Conservation (phyloP, 768 basidiomycete genomes). For the Amanita brunnescens region DNA sequence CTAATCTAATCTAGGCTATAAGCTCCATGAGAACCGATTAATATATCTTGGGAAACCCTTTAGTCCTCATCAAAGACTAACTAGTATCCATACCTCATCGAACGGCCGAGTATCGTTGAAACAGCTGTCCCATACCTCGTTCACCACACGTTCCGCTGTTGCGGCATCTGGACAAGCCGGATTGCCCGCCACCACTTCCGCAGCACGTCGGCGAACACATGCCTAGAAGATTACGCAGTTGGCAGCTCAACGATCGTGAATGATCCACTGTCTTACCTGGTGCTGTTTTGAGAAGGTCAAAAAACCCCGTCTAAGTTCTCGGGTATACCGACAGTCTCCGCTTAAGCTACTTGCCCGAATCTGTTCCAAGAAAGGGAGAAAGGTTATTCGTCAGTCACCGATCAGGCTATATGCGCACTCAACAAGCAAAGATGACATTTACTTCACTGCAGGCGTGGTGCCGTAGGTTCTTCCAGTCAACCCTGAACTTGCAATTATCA, state of each 20-base stretch:
- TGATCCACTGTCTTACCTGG: slow-evolving; percentile 46
- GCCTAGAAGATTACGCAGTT: slow-evolving; percentile 35
- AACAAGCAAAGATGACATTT: slow-evolving; percentile 26
- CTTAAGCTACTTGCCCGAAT: slow-evolving; percentile 92
- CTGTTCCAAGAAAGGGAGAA: slow-evolving; percentile 29
- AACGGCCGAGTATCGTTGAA: slow-evolving; percentile 94
- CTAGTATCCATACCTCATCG: slow-evolving; percentile 62
- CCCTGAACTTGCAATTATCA: slow-evolving; percentile 91
- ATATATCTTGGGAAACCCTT: slow-evolving; percentile 10
- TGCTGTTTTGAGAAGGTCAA: slow-evolving; percentile 87
- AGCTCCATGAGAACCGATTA: slow-evolving; percentile 2
- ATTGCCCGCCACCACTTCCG: slow-evolving; percentile 74
- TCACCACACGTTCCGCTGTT: slow-evolving; percentile 82
- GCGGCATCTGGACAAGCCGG: slow-evolving; percentile 68
- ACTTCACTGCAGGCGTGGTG: slow-evolving; percentile 99
- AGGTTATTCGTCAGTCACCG: slow-evolving; percentile 3
- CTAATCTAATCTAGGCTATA: not conserved
- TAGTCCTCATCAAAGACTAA: not conserved
- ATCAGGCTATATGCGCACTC: not conserved
- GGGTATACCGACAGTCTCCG: slow-evolving; percentile 83
- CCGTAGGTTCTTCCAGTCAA: slow-evolving; percentile 82
- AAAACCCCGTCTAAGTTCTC: slow-evolving; percentile 74
- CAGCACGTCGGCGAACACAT: slow-evolving; percentile 84
- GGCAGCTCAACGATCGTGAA: not conserved
- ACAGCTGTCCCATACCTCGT: slow-evolving; percentile 97